A percentile compares a stretch with the other conserved stretches of the same genome.
Conservation (phyloP, 1,139 yeast genomes). For the Diutina scorzettiae region DNA sequence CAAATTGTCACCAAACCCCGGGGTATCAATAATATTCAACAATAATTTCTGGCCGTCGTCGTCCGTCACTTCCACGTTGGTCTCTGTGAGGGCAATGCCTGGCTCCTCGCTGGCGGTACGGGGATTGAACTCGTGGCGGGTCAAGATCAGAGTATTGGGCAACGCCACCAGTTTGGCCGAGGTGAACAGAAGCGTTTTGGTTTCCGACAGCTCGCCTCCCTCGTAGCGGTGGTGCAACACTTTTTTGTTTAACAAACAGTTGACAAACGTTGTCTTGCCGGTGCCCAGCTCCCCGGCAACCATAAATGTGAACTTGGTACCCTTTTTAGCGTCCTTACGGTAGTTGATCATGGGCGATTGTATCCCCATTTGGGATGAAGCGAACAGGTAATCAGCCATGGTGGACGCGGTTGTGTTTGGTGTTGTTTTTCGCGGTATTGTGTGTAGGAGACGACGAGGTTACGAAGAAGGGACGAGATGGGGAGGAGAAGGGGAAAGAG, state of each 20-base stretch:
- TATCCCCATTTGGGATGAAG: constrained; percentile 22
- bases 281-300: constrained; percentile 20
- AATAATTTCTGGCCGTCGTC: constrained; percentile 57
- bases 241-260: constrained; percentile 50
- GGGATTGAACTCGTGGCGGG: constrained; percentile 31
- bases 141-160: constrained; percentile 33
- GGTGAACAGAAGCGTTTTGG: constrained; percentile 40
- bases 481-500: too few relatives aligned
- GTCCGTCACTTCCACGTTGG: constrained; percentile 58
- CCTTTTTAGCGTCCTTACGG: constrained; percentile 71
- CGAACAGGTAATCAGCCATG: constrained; percentile 18
- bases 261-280: constrained; percentile 18
- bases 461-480: too few relatives aligned
- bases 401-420: too few relatives aligned
- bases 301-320: constrained; percentile 50
- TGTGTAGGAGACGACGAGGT: too few relatives aligned
- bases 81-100: constrained; percentile 54
- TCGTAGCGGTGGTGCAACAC: constrained; percentile 49
- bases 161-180: constrained; percentile 28
- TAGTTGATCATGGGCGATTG: constrained; percentile 38
- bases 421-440: too few relatives aligned
- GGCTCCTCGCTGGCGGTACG: constrained; percentile 40
- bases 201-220: constrained; percentile 17
- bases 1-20: constrained; percentile 68
- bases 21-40: constrained; percentile 52